phyloP scores from a whole-genome alignment of 140 eudicot species.

The Flaveria floridana region DNA sequence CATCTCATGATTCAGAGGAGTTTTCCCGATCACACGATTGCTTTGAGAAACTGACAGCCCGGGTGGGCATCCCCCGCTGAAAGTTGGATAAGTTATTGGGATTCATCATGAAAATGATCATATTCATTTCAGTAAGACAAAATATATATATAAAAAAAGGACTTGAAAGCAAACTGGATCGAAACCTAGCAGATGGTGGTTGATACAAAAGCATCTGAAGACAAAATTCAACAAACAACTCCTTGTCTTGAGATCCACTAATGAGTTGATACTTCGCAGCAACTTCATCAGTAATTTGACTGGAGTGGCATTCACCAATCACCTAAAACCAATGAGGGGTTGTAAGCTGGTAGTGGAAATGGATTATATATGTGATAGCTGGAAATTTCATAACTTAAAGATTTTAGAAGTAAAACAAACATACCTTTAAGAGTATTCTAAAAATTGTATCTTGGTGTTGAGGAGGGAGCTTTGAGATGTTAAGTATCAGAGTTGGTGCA shows the following conservation, averaged over 20 bases:
- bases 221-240: conserved; percentile 81
- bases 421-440: conserved; percentile 71
- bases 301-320: conserved; percentile 78
- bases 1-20: conserved; percentile 46
- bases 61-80: conserved; percentile 73
- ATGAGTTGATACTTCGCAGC: conserved; percentile 59
- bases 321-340: conserved; percentile 51
- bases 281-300: conserved; percentile 57
- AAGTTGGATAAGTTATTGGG: conserved; percentile 17
- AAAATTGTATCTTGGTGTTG: conserved; percentile 84
- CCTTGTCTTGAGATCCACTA: conserved; percentile 58
- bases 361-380: not conserved
- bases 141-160: not conserved
- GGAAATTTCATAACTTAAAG: not conserved
- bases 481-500: conserved; percentile 58
- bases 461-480: conserved; percentile 83
- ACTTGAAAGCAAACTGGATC: conserved; percentile 20
- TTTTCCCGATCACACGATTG: conserved; percentile 75
- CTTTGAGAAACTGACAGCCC: conserved; percentile 84
- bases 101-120: conserved; percentile 19
- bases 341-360: conserved; percentile 16
- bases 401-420: not conserved
- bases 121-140: not conserved
- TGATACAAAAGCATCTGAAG: conserved; percentile 82
- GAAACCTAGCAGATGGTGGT: conserved; percentile 66